phyloP scores from a whole-genome alignment of 2,329 filamentous ascomycete genomes.

The Epichloe baconii region DNA sequence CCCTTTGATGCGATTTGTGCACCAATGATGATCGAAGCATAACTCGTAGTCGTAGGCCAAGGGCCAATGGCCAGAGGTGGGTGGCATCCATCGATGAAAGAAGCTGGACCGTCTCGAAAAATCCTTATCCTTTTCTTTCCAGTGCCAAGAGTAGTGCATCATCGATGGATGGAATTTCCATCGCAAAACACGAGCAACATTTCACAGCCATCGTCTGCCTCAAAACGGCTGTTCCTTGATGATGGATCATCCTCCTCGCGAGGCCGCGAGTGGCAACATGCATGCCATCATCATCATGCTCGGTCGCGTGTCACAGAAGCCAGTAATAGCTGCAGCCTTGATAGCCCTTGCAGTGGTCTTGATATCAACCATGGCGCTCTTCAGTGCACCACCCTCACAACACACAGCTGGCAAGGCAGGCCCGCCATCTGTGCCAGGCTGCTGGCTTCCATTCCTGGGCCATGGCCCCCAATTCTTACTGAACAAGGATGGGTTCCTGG shows the following conservation, averaged over 20 bases:
- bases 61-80: too few species aligned
- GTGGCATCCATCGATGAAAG: too few species aligned
- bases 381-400: constrained; percentile 25
- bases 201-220: too few species aligned
- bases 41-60: too few species aligned
- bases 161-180: too few species aligned
- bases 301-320: neutral
- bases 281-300: neutral
- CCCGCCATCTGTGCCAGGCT: constrained; percentile 16
- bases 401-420: constrained; percentile 7
- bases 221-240: too few species aligned
- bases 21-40: too few species aligned
- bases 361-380: constrained; percentile 4
- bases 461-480: constrained; percentile 21
- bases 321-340: neutral
- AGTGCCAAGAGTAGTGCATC: too few species aligned
- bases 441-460: constrained; percentile 24
- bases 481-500: constrained; percentile 17
- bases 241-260: neutral
- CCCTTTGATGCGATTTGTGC: too few species aligned
- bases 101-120: too few species aligned
- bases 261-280: neutral
- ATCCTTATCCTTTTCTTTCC: too few species aligned
- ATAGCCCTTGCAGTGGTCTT: constrained; percentile 1
- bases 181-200: too few species aligned